Evolutionary conservation across 2,329 filamentous ascomycete genomes (phyloP).

Genomic region (Sporothrix luriei): DNA sequence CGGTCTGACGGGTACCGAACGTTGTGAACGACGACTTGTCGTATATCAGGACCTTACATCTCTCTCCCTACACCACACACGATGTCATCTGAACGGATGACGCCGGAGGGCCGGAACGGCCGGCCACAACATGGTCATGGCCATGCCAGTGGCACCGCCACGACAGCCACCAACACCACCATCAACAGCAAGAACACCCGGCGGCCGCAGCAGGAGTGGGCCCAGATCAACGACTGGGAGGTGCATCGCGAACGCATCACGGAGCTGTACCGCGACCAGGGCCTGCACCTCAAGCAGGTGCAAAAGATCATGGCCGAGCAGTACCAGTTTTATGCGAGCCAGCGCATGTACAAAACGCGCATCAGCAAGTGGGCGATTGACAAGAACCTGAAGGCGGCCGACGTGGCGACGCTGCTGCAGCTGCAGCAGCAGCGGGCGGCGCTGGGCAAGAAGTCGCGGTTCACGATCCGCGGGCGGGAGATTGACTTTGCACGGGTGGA

Average conservation of each 20-base stretch:
- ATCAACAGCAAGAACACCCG: neutral
- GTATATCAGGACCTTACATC: too few species aligned
- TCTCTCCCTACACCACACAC: neutral
- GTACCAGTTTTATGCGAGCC: constrained; percentile 39
- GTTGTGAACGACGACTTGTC: too few species aligned
- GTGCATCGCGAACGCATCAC: constrained; percentile 39
- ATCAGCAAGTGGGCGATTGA: constrained; percentile 43
- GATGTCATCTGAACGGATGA: neutral
- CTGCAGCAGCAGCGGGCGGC: constrained; percentile 38
- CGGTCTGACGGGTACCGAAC: too few species aligned
- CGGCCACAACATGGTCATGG: neutral
- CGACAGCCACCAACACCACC: neutral
- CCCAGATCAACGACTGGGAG: constrained; percentile 39
- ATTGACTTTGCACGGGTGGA: constrained; percentile 41
- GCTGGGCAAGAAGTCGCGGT: constrained; percentile 38
- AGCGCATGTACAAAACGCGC: constrained; percentile 44
- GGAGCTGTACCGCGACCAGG: constrained; percentile 39
- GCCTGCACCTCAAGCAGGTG: constrained; percentile 39
- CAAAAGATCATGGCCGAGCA: constrained; percentile 39
- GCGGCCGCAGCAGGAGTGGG: constrained; percentile 33
- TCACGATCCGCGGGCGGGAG: constrained; percentile 38
- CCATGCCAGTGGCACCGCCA: too few species aligned
- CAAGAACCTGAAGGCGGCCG: constrained; percentile 42
- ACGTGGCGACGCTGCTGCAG: constrained; percentile 39
- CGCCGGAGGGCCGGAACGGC: constrained; percentile 1